Percentiles rank a stretch among this genome's conserved stretches.
These are phyloP conservation scores for Allomyces javanicus DNA, from an alignment of 192 early-diverging fungal species.

Conservation along the genomic window DNA sequence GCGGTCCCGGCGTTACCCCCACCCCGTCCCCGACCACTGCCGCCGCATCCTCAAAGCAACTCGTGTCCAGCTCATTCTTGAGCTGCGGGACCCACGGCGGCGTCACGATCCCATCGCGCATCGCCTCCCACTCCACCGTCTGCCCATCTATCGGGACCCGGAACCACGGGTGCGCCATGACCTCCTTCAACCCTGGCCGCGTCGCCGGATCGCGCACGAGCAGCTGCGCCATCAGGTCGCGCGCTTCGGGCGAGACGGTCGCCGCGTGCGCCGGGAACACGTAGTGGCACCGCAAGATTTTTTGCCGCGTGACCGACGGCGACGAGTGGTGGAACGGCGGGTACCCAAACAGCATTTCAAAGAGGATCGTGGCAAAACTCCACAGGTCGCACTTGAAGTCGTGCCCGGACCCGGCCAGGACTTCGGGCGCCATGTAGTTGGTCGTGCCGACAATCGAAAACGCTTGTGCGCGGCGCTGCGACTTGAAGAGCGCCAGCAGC, in stretches of 20 bases:
- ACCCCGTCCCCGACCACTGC: no score
- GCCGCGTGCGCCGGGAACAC: constrained; percentile 60
- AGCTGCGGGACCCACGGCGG: no score
- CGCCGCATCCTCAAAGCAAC: no score
- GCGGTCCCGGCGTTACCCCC: no score
- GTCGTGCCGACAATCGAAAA: constrained; percentile 74
- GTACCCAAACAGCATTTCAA: constrained; percentile 52
- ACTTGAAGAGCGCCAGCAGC: no score
- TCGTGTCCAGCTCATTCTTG: no score
- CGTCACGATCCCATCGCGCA: no score
- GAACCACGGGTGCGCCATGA: no score
- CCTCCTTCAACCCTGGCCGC: no score
- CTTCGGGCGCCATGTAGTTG: constrained; percentile 89
- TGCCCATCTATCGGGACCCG: no score
- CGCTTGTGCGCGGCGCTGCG: constrained; percentile 8
- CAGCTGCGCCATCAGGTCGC: constrained; percentile 37
- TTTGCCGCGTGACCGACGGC: constrained; percentile 60
- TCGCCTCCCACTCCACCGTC: no score
- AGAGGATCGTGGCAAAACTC: constrained; percentile 55
- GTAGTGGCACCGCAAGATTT: constrained; percentile 61
- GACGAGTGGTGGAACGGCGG: constrained; percentile 50
- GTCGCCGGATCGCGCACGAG: no score
- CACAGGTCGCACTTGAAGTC: constrained; percentile 54
- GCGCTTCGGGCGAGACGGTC: constrained; percentile 53
- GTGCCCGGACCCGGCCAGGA: constrained; percentile 47